Percentiles rank a stretch among this genome's conserved stretches.
These are phyloP conservation scores for Mortierella sp. DNA, from an alignment of 371 early-diverging fungal species.

Conservation along the genomic window DNA sequence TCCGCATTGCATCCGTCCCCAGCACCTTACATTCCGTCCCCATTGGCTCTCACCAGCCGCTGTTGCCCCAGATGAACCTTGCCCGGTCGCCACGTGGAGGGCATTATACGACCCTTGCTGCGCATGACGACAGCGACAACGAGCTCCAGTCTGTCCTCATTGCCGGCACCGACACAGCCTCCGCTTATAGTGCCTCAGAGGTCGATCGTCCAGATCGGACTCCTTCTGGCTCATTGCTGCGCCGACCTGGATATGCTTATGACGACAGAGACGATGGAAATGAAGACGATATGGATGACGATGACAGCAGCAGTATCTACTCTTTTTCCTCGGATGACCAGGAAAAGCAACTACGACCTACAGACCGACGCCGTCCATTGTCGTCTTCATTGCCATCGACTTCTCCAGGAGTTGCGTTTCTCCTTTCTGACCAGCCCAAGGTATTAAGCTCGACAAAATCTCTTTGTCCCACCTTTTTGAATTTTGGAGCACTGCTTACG, in stretches of 20 bases:
- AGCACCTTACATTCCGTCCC: too few species aligned
- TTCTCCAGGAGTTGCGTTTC: background rate
- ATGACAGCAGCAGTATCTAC: constrained; percentile 10
- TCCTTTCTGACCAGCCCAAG: constrained; percentile 30
- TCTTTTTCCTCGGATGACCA: constrained; percentile 20
- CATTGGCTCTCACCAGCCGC: too few species aligned
- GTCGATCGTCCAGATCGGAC: too few species aligned
- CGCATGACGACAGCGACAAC: constrained; percentile 20
- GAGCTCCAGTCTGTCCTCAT: constrained; percentile 36
- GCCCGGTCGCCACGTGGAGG: constrained; percentile 28
- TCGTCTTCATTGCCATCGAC: background rate
- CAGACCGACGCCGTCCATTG: background rate
- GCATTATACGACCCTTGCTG: constrained; percentile 34
- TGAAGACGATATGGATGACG: constrained; percentile 20
- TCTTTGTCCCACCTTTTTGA: too few species aligned
- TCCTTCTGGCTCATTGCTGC: constrained; percentile 1
- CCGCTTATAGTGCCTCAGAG: background rate
- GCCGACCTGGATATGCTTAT: background rate
- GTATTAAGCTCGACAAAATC: constrained; percentile 2
- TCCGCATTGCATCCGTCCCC: too few species aligned
- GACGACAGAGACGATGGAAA: constrained; percentile 13
- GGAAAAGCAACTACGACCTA: constrained; percentile 11
- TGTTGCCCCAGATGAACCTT: constrained; percentile 17
- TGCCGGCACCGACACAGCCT: constrained; percentile 9
- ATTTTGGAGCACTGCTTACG: background rate